Evolutionary conservation across 306 rosid genomes (phyloP).

Genomic region (Ormosia semicastrata): DNA sequence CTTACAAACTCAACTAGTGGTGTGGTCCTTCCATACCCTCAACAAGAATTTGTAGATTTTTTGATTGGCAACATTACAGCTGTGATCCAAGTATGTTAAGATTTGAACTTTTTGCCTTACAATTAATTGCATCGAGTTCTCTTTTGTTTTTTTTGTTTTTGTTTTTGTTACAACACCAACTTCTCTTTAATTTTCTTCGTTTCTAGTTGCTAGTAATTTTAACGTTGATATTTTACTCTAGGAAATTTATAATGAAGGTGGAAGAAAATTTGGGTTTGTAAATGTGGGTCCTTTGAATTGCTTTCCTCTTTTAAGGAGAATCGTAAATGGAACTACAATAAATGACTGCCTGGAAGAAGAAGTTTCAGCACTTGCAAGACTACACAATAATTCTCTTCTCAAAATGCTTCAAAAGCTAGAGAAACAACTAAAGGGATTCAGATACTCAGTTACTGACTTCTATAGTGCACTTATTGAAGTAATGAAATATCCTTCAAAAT

Average conservation of each 20-base stretch:
- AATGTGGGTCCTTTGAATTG: slow-evolving; percentile 33
- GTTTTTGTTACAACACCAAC: neutral
- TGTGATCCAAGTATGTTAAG: slow-evolving; percentile 21
- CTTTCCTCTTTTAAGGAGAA: slow-evolving; percentile 27
- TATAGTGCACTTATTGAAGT: neutral
- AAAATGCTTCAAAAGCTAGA: slow-evolving; percentile 22
- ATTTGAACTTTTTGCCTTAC: neutral
- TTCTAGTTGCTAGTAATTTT: neutral
- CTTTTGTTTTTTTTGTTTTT: no score
- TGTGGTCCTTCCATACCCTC: slow-evolving; percentile 16
- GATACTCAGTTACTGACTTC: slow-evolving; percentile 31
- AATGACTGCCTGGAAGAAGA: slow-evolving; percentile 33
- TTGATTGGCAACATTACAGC: slow-evolving; percentile 48
- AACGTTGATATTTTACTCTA: neutral
- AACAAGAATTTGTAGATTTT: slow-evolving; percentile 27
- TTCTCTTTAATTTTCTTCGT: neutral
- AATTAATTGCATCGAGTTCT: neutral
- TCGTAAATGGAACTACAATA: neutral
- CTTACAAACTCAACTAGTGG: neutral
- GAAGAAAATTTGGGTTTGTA: slow-evolving; percentile 50
- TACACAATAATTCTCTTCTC: slow-evolving; percentile 43
- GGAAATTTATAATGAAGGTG: slow-evolving; percentile 50
- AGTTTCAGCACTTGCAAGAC: slow-evolving; percentile 20
- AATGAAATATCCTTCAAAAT: slow-evolving; percentile 36
- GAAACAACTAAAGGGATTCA: slow-evolving; percentile 36